Base-by-base conservation (phyloP, 176 grass and related monocot species). In the Pontederia crassipes region DNA sequence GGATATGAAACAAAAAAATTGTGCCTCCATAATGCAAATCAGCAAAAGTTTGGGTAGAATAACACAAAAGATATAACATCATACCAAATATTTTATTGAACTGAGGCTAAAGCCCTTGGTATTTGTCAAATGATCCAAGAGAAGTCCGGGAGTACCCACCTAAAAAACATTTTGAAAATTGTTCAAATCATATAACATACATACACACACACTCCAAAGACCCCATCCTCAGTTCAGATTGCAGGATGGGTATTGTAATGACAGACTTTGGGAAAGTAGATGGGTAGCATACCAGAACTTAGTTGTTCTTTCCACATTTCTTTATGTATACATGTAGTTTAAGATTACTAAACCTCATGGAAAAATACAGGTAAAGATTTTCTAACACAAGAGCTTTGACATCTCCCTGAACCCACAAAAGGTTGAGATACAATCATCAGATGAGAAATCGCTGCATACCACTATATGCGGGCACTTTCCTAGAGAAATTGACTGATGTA, bases 81-180 rank as follows among this genome's bases (percentile, higher is more conserved):
- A 27, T 84, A 94, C 89, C 89, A 94, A 72, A 61, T 88, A 94
- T 68, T 88, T 94, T 67, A 94, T 77, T 61, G 76, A 84, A 54
- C 62, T 82, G 67, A 94, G 80, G 27, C 89, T 94, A 66, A 94
- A 94, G 64, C 84, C 81, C 82, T 94, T 94, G 46, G 89, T 94
- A 56, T 94, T 83, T 59, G 75, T 83, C 59, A 94, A 77, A 82
- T 94, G 89, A 72, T 94, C 84, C 75, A 94, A 61, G 40, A 88
- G 81, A 58, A 78, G 84, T 8, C 89, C 87, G 45, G 87, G 92
- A 71, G 92, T 88, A n/a, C 49, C 87, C 62, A 91, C 84, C 92
- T 91, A 70, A 24, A 66, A 82, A 14, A 54, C 76, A 51, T 77
- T 27, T 75, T 63, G 15, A 54, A 79, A 47, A 77, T 52, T 40